phyloP scores from a whole-genome alignment of 1,284 basidiomycete species.

The Ceratobasidium sp. region DNA sequence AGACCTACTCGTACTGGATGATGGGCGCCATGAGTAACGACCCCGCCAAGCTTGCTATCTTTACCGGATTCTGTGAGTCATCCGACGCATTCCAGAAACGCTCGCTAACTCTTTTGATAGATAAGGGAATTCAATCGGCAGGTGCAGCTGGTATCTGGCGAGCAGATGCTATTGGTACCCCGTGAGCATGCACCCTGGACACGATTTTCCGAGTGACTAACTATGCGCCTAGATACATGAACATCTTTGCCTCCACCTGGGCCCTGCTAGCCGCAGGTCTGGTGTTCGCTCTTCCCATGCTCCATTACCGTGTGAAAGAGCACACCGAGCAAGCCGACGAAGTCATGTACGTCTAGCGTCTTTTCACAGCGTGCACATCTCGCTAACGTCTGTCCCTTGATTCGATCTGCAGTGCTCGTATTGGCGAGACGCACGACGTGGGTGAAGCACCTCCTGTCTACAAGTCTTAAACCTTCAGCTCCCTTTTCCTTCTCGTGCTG shows the following conservation, averaged over 20 bases:
- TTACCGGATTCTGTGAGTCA: constrained; percentile 57
- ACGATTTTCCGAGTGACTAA: background rate
- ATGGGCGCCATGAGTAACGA: constrained; percentile 69
- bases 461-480: too few relatives aligned
- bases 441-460: constrained; percentile 30
- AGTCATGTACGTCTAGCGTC: constrained; percentile 37
- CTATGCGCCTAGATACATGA: constrained; percentile 57
- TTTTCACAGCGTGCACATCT: background rate
- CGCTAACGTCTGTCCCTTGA: background rate
- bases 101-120: constrained; percentile 46
- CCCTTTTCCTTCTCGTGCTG: too few relatives aligned
- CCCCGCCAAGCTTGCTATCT: constrained; percentile 63
- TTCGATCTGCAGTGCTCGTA: constrained; percentile 33
- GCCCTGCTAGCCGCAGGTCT: constrained; percentile 57
- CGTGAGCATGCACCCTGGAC: constrained; percentile 45
- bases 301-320: constrained; percentile 59
- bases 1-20: constrained; percentile 63
- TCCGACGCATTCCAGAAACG: background rate
- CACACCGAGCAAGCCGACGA: constrained; percentile 58
- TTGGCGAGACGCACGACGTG: constrained; percentile 38
- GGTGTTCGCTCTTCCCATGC: constrained; percentile 61
- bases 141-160: constrained; percentile 62
- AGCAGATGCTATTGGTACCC: constrained; percentile 57
- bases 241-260: constrained; percentile 63
- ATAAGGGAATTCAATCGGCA: constrained; percentile 63